Evolutionary conservation across 352 stramenopile genomes (phyloP).

Genomic region (Phytophthora hibernalis): DNA sequence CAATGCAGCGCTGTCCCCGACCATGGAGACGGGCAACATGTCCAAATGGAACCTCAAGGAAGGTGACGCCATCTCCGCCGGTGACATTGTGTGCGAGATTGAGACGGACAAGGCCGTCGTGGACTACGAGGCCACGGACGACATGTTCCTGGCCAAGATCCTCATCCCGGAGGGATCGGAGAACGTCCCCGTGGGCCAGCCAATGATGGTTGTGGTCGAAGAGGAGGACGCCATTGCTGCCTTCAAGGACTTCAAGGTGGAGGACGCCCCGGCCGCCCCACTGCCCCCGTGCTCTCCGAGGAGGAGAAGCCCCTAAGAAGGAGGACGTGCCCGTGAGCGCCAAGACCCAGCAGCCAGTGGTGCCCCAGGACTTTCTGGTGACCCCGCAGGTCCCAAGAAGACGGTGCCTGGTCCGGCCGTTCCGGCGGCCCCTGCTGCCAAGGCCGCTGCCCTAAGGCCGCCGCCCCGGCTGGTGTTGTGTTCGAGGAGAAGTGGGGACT

Average conservation of each 20-base stretch:
- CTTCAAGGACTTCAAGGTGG: conserved; percentile 82
- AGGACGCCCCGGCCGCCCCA: conserved; percentile 47
- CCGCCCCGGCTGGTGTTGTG: conserved; percentile 21
- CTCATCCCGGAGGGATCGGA: conserved; percentile 91
- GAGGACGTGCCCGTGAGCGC: conserved; percentile 63
- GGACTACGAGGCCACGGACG: conserved; percentile 98
- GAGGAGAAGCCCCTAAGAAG: conserved; percentile 79
- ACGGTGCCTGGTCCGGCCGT: conserved; percentile 47
- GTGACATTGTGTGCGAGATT: conserved; percentile 97
- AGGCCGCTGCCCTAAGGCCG: conserved; percentile 36
- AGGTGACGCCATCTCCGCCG: conserved; percentile 92
- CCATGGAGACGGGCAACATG: conserved; percentile 97
- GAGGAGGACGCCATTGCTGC: conserved; percentile 77
- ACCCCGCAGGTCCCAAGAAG: conserved; percentile 72
- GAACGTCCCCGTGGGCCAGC: conserved; percentile 92
- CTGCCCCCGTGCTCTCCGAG: conserved; percentile 49
- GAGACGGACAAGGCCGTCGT: conserved; percentile 99
- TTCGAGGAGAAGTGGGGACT: conserved; percentile 84
- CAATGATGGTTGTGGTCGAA: conserved; percentile 97
- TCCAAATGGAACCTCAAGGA: conserved; percentile 95
- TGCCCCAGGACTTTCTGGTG: conserved; percentile 69
- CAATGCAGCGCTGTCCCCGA: conserved; percentile 93
- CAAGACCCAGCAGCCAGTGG: conserved; percentile 54
- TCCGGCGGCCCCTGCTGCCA: conserved; percentile 42
- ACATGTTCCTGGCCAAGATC: conserved; percentile 97